Base-by-base conservation (phyloP, 768 basidiomycete species). In the Cystobasidium onofrii region DNA sequence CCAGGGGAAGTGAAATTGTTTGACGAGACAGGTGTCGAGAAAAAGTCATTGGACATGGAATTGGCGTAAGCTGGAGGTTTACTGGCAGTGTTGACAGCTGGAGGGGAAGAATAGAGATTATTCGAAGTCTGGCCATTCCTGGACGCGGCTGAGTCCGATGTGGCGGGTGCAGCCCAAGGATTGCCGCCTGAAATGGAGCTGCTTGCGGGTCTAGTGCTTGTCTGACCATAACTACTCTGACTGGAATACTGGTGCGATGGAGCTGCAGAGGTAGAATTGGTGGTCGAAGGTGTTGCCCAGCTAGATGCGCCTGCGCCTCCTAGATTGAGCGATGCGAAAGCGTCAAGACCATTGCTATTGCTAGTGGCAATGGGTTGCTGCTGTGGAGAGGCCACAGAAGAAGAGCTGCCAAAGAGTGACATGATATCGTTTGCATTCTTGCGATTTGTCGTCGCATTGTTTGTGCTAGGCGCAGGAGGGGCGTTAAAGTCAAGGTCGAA, bases 401-500 rank as follows among this genome's bases (percentile, higher is more conserved):
- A 67, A 4, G 41, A 34, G 18, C 27, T 13, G 54, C 69, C 34
- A 34, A 71, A 71, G 1, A 71, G 41, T 7, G 69, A 71, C 69
- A 71, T 71, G 29, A 71, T 71, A 31, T 71, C 69, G 15, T 55
- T 31, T 12, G 63, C 43, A 27, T 71, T 60, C 36, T 71, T 71
- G n/a, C 65, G 74, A 39, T 67, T 69, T 1, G 69, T 61, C 15
- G 75, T 33, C 1, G 74, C 62, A 6, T 80, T 75, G 0, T 82
- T 69, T 0, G 81, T 25, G 44, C 39, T 36, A 1, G 72, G n/a
- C 0, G 77, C 69, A 0, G 76, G 23, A 1, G 78, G 76, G 1
- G 79, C 83, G 76, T 89, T 88, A 81, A 94, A 95, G 81, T 94
- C 91, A 69, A 94, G 87, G 31, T 88, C 86, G 80, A 94, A 93